A percentile compares a stretch with the other conserved stretches of the same genome.
Conservation (phyloP, 306 rosid species). For the Medicago lupulina region DNA sequence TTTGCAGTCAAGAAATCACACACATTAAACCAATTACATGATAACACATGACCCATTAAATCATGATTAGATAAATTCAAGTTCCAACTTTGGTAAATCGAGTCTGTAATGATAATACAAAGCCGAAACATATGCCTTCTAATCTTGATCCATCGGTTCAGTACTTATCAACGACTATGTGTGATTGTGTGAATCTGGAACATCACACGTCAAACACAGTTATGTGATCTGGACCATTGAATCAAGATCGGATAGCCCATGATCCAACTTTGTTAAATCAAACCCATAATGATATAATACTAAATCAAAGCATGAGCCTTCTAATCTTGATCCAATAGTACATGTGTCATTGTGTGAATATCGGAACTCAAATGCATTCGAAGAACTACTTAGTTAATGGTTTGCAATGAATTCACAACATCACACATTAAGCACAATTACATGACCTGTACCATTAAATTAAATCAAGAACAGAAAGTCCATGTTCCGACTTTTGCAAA, state of each 20-base stretch:
- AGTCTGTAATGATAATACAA: no score
- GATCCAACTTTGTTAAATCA: background rate
- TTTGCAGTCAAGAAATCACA: background rate
- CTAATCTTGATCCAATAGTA: background rate
- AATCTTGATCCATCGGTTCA: background rate
- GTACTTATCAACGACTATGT: background rate
- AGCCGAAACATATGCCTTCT: background rate
- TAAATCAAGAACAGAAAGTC: background rate
- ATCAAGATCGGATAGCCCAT: background rate
- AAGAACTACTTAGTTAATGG: background rate
- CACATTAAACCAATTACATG: background rate
- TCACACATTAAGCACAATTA: background rate
- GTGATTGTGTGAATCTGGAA: background rate
- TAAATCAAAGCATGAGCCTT: background rate
- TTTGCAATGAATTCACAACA: background rate
- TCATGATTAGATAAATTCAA: background rate
- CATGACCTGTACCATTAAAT: background rate
- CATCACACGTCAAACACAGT: background rate
- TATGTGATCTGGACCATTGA: background rate
- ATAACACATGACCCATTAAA: background rate
- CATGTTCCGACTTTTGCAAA: background rate
- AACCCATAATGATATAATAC: background rate
- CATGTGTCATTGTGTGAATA: background rate
- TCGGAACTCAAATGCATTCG: background rate
- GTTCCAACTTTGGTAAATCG: background rate